Conservation (phyloP, 2,329 filamentous ascomycete species). For the Pseudonectria buxi region DNA sequence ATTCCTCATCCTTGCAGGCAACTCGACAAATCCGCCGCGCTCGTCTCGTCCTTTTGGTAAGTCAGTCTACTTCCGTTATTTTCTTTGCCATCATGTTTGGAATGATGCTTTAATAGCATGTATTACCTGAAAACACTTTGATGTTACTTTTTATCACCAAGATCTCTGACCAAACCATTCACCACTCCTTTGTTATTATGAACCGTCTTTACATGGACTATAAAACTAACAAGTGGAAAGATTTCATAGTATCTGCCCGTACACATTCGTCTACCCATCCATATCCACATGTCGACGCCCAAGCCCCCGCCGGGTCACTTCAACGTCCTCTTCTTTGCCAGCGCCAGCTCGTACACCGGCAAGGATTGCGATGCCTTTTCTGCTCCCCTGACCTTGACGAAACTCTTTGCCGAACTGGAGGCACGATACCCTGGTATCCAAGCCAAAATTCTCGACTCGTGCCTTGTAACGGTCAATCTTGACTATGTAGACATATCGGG, state of each 20-base stretch:
- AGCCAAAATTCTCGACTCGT: slow-evolving; percentile 61
- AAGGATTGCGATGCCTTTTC: slow-evolving; percentile 58
- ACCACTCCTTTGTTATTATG: slow-evolving; percentile 4
- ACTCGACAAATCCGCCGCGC: no score
- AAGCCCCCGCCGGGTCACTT: slow-evolving; percentile 60
- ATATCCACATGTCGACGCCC: slow-evolving; percentile 32
- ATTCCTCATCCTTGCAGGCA: slow-evolving; percentile 1
- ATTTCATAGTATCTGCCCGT: slow-evolving; percentile 2
- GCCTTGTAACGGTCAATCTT: slow-evolving; percentile 72
- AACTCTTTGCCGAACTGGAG: slow-evolving; percentile 64
- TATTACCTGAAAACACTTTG: slow-evolving; percentile 53
- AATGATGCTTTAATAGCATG: slow-evolving; percentile 52
- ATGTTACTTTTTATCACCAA: slow-evolving; percentile 60
- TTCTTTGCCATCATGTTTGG: slow-evolving; percentile 16
- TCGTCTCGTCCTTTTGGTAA: slow-evolving; percentile 34
- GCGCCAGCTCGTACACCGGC: slow-evolving; percentile 63
- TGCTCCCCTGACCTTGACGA: slow-evolving; percentile 56
- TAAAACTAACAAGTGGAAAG: slow-evolving; percentile 15
- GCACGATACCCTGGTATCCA: slow-evolving; percentile 62
- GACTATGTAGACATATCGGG: slow-evolving; percentile 68
- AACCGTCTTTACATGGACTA: slow-evolving; percentile 1
- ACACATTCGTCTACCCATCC: background rate
- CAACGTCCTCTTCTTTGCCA: slow-evolving; percentile 75
- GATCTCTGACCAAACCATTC: slow-evolving; percentile 53
- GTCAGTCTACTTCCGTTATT: slow-evolving; percentile 10